A percentile compares a stretch with the other conserved stretches of the same genome.
Conservation (phyloP, 441 rosid species). For the Brassica balearica region DNA sequence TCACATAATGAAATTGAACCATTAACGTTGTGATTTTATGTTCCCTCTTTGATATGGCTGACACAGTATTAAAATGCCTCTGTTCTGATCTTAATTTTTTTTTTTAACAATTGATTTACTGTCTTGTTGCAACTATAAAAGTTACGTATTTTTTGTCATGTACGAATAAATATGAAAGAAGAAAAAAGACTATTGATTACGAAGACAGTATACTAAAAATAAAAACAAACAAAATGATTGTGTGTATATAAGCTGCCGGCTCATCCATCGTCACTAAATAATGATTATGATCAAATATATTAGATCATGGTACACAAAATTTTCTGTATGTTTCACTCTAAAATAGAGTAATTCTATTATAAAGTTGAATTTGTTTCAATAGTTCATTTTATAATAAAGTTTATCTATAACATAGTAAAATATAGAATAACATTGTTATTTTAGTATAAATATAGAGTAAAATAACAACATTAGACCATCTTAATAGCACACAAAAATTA, state of each 20-base stretch:
- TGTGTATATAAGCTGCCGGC: background rate
- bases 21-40: background rate
- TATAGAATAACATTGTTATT: no score
- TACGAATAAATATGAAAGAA: background rate
- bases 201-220: background rate
- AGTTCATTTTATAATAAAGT: no score
- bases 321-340: no score
- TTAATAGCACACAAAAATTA: no score
- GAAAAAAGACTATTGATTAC: background rate
- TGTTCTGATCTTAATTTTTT: background rate
- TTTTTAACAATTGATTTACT: background rate
- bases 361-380: no score
- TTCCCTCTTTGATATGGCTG: background rate
- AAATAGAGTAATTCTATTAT: no score
- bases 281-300: background rate
- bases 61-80: background rate
- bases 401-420: no score
- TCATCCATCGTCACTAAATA: constrained; percentile 11
- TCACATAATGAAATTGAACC: background rate
- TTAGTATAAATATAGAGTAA: no score
- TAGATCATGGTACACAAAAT: no score
- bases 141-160: background rate
- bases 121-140: background rate
- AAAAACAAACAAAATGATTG: background rate
- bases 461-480: no score